Percentiles rank a stretch among this genome's conserved stretches.
These are phyloP conservation scores for Fusarium sp. DNA, from an alignment of 2,329 filamentous ascomycete genomes.

Conservation along the genomic window DNA sequence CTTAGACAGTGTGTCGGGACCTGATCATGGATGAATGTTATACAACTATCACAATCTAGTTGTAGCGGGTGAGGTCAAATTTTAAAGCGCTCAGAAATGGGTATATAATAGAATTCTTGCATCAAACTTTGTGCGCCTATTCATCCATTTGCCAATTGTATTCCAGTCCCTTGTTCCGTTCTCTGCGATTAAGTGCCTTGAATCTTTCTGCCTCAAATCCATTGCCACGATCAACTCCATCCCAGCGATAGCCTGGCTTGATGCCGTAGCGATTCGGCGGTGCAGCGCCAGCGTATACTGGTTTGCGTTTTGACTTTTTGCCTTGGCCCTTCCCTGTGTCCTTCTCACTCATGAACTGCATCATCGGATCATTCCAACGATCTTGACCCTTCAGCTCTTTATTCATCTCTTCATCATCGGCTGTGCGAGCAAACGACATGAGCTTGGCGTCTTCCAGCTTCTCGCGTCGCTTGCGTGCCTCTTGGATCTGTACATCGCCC, in stretches of 20 bases:
- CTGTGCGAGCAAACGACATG: conserved; percentile 79
- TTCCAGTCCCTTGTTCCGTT: conserved; percentile 79
- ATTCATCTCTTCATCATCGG: conserved; percentile 90
- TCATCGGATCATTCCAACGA: conserved; percentile 95
- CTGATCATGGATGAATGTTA: conserved; percentile 1
- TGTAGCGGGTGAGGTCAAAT: not conserved
- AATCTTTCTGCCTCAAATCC: conserved; percentile 96
- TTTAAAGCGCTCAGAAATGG: conserved; percentile 29
- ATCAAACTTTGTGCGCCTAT: conserved; percentile 52
- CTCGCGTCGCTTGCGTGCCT: conserved; percentile 71
- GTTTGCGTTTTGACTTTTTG: conserved; percentile 58
- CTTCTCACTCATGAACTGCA: conserved; percentile 72
- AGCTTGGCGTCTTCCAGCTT: conserved; percentile 81
- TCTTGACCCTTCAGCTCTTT: conserved; percentile 77
- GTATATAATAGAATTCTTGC: conserved; percentile 38
- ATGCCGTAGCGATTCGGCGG: conserved; percentile 95
- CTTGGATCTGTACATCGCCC: conserved; percentile 83
- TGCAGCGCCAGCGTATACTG: conserved; percentile 79
- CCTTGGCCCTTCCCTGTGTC: conserved; percentile 41
- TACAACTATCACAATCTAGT: not conserved
- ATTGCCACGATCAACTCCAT: conserved; percentile 93
- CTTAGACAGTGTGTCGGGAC: not conserved
- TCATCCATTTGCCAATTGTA: conserved; percentile 98
- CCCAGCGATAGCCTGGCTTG: conserved; percentile 91
- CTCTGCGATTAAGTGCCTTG: conserved; percentile 80